These are phyloP conservation scores for Neurospora africana DNA, from an alignment of 495 filamentous ascomycete species.

Conservation along the genomic window DNA sequence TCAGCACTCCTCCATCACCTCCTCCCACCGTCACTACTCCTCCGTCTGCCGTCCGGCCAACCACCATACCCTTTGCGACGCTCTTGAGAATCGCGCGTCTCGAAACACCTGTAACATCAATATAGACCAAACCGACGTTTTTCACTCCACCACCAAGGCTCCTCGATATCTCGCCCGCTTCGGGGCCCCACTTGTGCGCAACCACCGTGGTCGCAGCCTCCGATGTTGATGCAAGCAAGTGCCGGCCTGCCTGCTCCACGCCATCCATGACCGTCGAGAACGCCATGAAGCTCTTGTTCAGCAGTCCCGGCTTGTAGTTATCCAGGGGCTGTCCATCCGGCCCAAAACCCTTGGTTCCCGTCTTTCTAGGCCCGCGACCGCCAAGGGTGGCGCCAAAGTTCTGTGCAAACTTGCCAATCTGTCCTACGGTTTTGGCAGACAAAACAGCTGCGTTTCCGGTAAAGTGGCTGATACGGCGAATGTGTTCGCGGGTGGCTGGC, in stretches of 20 bases:
- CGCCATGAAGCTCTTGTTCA: constrained; percentile 93
- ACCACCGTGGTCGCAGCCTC: constrained; percentile 72
- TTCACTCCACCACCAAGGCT: constrained; percentile 75
- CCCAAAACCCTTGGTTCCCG: constrained; percentile 43
- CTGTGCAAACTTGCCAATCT: constrained; percentile 70
- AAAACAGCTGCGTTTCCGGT: constrained; percentile 66
- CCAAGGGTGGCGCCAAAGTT: constrained; percentile 71
- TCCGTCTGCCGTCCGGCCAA: constrained; percentile 76
- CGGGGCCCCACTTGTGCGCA: constrained; percentile 69
- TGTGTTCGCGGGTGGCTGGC: constrained; percentile 70
- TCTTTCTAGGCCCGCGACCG: constrained; percentile 48
- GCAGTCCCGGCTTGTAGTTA: constrained; percentile 72
- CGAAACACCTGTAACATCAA: constrained; percentile 87
- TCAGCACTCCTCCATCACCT: constrained; percentile 47
- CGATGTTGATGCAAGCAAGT: constrained; percentile 60
- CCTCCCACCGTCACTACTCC: constrained; percentile 76
- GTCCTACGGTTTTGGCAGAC: constrained; percentile 76
- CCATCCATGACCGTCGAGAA: constrained; percentile 94
- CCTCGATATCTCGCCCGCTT: constrained; percentile 65
- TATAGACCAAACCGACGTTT: constrained; percentile 96
- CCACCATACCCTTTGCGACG: constrained; percentile 97
- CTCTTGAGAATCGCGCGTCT: constrained; percentile 78
- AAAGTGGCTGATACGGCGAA: constrained; percentile 75
- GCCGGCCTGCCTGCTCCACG: constrained; percentile 71
- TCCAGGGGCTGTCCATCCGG: constrained; percentile 52